phyloP scores from a whole-genome alignment of 106 monocot species.

The Phalaenopsis equestris region DNA sequence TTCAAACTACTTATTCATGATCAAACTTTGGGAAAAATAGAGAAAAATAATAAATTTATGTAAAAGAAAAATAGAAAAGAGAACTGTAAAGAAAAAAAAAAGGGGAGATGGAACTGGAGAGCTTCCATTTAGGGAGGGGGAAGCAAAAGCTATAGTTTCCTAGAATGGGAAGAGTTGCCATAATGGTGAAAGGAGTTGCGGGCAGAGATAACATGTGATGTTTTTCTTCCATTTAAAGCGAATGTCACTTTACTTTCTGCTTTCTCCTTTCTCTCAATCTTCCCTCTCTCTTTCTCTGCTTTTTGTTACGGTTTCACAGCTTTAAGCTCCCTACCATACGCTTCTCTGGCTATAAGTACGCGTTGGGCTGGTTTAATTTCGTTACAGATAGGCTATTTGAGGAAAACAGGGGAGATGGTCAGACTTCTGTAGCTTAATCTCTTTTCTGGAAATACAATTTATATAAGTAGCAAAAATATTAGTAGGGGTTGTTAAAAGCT shows the following conservation, averaged over 20 bases:
- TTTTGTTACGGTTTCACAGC: neutral
- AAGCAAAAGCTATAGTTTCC: constrained; percentile 13
- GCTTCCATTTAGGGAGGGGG: constrained; percentile 10
- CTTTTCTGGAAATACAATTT: neutral
- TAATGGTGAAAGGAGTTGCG: constrained; percentile 25
- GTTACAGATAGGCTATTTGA: neutral
- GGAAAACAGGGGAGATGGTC: neutral
- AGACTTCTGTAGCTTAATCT: neutral
- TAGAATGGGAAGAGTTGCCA: constrained; percentile 17
- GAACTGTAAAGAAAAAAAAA: too few species aligned
- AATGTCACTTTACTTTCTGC: constrained; percentile 15
- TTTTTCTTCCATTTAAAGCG: constrained; percentile 25
- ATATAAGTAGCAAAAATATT: neutral
- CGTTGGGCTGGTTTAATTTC: constrained; percentile 2
- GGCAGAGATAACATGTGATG: constrained; percentile 28
- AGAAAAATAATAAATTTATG: too few species aligned
- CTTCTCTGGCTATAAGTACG: constrained; percentile 4
- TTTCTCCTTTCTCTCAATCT: constrained; percentile 7
- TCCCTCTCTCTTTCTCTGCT: constrained; percentile 7
- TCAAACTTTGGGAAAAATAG: too few species aligned
- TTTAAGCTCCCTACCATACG: neutral
- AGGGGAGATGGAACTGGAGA: neutral
- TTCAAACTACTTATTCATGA: too few species aligned
- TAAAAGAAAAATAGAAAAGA: too few species aligned
- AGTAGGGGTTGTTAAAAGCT: neutral